Base-by-base conservation (phyloP, 768 basidiomycete genomes). In the Favolaschia claudopus region DNA sequence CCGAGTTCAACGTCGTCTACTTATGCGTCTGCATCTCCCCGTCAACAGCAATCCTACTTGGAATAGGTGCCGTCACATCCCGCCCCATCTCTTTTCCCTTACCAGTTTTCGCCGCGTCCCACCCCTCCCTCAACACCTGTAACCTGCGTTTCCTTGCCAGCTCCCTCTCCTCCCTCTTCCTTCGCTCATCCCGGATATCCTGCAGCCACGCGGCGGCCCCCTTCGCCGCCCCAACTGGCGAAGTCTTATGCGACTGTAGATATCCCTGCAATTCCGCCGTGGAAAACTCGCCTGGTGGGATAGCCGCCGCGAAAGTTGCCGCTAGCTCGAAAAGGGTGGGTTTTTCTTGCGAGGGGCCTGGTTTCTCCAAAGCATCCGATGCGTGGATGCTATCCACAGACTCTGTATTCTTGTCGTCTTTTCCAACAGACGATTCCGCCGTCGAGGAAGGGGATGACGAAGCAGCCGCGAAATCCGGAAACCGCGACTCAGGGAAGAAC, bases 181-280 rank as follows among this genome's bases (percentile, higher is more conserved):
- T 58, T 38, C 70, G 64, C 57, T 81, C 76, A 20, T 51, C 60
- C 25, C 73, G 64, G 63, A 79, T 75, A 9, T 72, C 52, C 25
- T 72, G 70, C 2, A 85, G 75, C 84, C 86, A 88, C n/a, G 62
- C 72, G 7, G 59, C 63, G 12, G 72, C 64, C n/a, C 67, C 72
- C 17, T 44, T 58, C 0, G 70, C 76, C 0, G 82, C 81, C 4
- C 67, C 62, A 38, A 59, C 65, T 0, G 82, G 79, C 40, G 77
- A 61, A 42, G 71, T 75, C 62, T 83, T 82, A 58, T 76, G 75
- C 10, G 68, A 64, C 7, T 89, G 73, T 13, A 88, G 74, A 68
- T 80, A 88, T 1, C 85, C 85, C 64, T 88, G 87, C 2, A 89
- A 74, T 53, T 87, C 84, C 0, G 88, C 86, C 0, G 84, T 82